Conservation (phyloP, 2,329 filamentous ascomycete genomes). For the Aspergillus eucalypticola region DNA sequence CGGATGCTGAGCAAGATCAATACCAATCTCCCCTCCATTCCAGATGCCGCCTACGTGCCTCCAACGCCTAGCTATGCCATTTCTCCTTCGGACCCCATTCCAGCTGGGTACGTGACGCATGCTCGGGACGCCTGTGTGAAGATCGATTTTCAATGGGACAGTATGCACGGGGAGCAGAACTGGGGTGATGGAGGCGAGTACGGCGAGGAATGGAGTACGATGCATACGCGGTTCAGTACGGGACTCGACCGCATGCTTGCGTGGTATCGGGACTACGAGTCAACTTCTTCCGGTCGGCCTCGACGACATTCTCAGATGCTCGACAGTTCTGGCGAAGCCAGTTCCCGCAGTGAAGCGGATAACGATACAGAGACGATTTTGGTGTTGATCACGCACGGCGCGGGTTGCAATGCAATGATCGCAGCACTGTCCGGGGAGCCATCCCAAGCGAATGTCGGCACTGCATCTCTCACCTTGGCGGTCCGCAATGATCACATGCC, state of each 20-base stretch:
- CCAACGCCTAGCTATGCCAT: conserved; percentile 83
- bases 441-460: conserved; percentile 83
- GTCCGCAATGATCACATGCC: conserved; percentile 54
- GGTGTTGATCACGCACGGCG: conserved; percentile 88
- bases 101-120: conserved; percentile 83
- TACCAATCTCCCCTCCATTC: conserved; percentile 31
- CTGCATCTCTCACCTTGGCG: conserved; percentile 90
- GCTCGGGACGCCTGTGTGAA: conserved; percentile 81
- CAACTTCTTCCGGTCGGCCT: conserved; percentile 6
- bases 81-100: conserved; percentile 76
- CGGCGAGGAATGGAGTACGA: conserved; percentile 91
- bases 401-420: conserved; percentile 92
- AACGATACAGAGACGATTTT: conserved; percentile 74
- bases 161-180: conserved; percentile 71
- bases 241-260: conserved; percentile 76
- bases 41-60: conserved; percentile 62
- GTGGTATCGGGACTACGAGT: conserved; percentile 69
- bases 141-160: conserved; percentile 97
- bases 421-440: conserved; percentile 89
- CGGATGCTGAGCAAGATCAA: conserved; percentile 34
- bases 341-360: conserved; percentile 53
- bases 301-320: conserved; percentile 22
- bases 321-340: conserved; percentile 17
- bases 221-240: conserved; percentile 86
- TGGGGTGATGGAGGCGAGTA: conserved; percentile 89